Conservation (phyloP, 768 basidiomycete genomes). For the Russula abietina region DNA sequence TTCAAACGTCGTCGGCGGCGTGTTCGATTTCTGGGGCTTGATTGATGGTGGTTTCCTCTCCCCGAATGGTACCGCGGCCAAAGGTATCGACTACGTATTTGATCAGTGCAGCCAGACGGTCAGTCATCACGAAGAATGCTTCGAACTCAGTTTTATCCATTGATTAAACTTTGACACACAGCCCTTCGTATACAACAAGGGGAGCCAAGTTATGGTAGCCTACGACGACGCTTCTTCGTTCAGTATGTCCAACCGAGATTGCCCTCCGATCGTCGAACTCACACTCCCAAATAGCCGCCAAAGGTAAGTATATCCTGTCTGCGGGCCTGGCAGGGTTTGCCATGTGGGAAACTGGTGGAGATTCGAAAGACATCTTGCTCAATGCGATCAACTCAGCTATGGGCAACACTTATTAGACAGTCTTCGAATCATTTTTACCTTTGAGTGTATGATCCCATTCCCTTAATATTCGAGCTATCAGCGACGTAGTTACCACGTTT, state of each 20-base stretch:
- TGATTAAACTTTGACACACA: conserved; percentile 4
- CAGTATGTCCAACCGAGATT: conserved; percentile 15
- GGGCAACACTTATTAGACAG: not conserved
- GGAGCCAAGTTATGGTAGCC: conserved; percentile 31
- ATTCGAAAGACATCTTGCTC: conserved; percentile 36
- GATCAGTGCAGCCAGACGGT: conserved; percentile 34
- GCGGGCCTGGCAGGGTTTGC: conserved; percentile 38
- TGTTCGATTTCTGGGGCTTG: conserved; percentile 56
- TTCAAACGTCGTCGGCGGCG: conserved; percentile 43
- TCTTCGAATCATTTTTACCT: not conserved
- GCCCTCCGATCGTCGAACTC: not conserved
- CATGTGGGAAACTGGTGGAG: conserved; percentile 43
- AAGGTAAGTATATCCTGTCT: conserved; percentile 38
- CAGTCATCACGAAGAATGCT: not conserved
- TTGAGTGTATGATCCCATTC: not conserved
- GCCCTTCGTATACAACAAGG: conserved; percentile 33
- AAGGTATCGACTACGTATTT: conserved; percentile 43
- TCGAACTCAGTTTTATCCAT: not conserved
- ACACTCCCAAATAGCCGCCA: conserved; percentile 32
- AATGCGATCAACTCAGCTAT: conserved; percentile 30
- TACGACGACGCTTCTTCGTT: conserved; percentile 34
- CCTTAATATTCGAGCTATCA: not conserved
- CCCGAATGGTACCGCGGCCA: conserved; percentile 36
- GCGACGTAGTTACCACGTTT: not conserved
- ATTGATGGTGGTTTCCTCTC: conserved; percentile 49